Evolutionary conservation across 2,329 filamentous ascomycete genomes (phyloP).

Genomic region (Davidsoniella neocaledoniae): DNA sequence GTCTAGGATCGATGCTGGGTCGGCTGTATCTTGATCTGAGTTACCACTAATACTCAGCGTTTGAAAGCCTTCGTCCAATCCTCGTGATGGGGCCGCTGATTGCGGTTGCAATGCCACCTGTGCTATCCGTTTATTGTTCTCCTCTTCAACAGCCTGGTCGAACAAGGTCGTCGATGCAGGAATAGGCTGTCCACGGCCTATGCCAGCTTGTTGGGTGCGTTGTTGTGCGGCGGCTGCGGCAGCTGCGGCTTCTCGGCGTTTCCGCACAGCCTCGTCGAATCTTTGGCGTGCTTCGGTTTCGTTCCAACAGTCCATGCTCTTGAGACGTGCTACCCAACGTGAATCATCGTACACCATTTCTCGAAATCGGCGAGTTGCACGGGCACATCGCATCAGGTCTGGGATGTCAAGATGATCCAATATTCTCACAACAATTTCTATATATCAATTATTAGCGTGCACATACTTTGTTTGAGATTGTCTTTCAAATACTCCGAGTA

Average conservation of each 20-base stretch:
- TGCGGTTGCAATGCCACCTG: slow-evolving; percentile 9
- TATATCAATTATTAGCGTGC: background rate
- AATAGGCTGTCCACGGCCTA: slow-evolving; percentile 21
- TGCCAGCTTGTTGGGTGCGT: slow-evolving; percentile 12
- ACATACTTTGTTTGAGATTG: too few species aligned
- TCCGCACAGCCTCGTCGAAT: slow-evolving; percentile 54
- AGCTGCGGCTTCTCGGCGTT: slow-evolving; percentile 38
- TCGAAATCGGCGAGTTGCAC: slow-evolving; percentile 67
- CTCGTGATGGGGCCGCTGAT: slow-evolving; percentile 14
- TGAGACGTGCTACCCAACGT: slow-evolving; percentile 76
- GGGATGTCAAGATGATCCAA: slow-evolving; percentile 76
- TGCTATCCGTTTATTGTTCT: slow-evolving; percentile 20
- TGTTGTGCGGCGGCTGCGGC: slow-evolving; percentile 12
- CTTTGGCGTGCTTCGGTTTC: slow-evolving; percentile 68
- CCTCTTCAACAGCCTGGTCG: slow-evolving; percentile 50
- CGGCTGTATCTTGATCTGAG: slow-evolving; percentile 24
- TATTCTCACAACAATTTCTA: slow-evolving; percentile 76
- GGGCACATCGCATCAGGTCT: slow-evolving; percentile 73
- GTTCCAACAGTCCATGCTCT: slow-evolving; percentile 82
- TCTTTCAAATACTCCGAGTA: too few species aligned
- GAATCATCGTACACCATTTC: slow-evolving; percentile 99
- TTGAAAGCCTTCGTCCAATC: slow-evolving; percentile 54
- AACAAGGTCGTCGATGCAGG: slow-evolving; percentile 39
- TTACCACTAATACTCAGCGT: slow-evolving; percentile 41
- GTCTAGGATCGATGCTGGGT: slow-evolving; percentile 48